A percentile compares a stretch with the other conserved stretches of the same genome.
Evolutionary conservation across 1,284 basidiomycete genomes (phyloP).

Genomic region (Cerrena zonata): DNA sequence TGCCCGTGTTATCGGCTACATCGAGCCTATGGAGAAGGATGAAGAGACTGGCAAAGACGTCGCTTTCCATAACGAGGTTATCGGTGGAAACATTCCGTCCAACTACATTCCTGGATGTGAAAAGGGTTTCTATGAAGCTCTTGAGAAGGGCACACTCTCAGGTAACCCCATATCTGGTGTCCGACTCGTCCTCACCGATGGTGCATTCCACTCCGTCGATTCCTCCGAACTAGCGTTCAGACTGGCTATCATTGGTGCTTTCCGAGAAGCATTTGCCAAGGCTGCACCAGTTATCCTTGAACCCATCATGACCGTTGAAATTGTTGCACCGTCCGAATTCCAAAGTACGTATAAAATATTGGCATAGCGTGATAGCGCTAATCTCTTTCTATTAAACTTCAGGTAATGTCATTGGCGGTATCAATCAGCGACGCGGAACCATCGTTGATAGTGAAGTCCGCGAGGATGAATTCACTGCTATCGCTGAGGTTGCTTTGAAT

Average conservation of each 20-base stretch:
- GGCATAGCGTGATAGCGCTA: not conserved
- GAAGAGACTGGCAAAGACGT: slow-evolving; percentile 80
- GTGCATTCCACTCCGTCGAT: slow-evolving; percentile 91
- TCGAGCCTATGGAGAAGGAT: slow-evolving; percentile 86
- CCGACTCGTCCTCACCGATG: slow-evolving; percentile 87
- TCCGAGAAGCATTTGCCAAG: slow-evolving; percentile 83
- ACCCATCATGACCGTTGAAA: slow-evolving; percentile 98
- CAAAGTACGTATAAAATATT: slow-evolving; percentile 55
- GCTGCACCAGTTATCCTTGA: slow-evolving; percentile 84
- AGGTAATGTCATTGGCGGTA: slow-evolving; percentile 86
- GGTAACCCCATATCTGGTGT: slow-evolving; percentile 87
- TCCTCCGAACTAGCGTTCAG: slow-evolving; percentile 96
- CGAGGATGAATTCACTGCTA: slow-evolving; percentile 92
- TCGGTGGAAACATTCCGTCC: slow-evolving; percentile 88
- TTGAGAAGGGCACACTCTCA: slow-evolving; percentile 86
- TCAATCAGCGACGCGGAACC: slow-evolving; percentile 90
- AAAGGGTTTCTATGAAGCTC: slow-evolving; percentile 94
- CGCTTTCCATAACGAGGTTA: slow-evolving; percentile 84
- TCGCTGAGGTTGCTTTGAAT: slow-evolving; percentile 90
- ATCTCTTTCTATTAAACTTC: not conserved
- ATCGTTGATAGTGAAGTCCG: slow-evolving; percentile 95
- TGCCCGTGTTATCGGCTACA: slow-evolving; percentile 85
- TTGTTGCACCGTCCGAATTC: slow-evolving; percentile 94
- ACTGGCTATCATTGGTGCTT: slow-evolving; percentile 84
- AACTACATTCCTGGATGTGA: slow-evolving; percentile 94